A percentile compares a stretch with the other conserved stretches of the same genome.
These are phyloP conservation scores for Blastobotrys arbuscula DNA, from an alignment of 1,139 yeast genomes.

Conservation along the genomic window DNA sequence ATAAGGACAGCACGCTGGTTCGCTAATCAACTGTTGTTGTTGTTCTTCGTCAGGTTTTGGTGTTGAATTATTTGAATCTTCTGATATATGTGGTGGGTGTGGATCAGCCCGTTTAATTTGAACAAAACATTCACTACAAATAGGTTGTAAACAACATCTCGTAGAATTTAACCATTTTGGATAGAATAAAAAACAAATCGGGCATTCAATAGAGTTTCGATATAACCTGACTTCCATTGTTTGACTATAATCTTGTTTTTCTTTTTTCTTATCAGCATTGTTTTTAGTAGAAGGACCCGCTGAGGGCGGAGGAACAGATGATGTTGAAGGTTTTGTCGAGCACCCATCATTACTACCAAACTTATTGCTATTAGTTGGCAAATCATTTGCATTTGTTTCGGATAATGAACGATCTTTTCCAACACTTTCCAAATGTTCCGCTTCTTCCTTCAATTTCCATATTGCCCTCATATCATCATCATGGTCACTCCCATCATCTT, in stretches of 20 bases:
- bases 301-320: constrained; percentile 3
- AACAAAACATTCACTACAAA: constrained; percentile 95
- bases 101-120: constrained; percentile 94
- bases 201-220: constrained; percentile 71
- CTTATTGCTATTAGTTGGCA: background rate
- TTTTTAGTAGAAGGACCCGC: background rate
- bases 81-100: constrained; percentile 66
- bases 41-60: constrained; percentile 9
- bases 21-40: constrained; percentile 52
- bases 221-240: constrained; percentile 47
- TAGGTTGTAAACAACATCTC: constrained; percentile 90
- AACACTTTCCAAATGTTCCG: constrained; percentile 16
- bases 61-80: constrained; percentile 12
- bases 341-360: background rate
- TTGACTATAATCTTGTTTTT: background rate
- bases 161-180: constrained; percentile 75
- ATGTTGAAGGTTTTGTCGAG: background rate
- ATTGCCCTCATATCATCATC: constrained; percentile 9
- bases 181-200: constrained; percentile 85
- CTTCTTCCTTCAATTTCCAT: constrained; percentile 15
- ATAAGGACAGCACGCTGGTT: constrained; percentile 88
- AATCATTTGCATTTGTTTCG: background rate
- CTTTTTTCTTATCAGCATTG: constrained; percentile 11
- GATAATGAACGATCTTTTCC: background rate
- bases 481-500: background rate